Evolutionary conservation across 768 basidiomycete genomes (phyloP).

Genomic region (Tricholoma terreum): DNA sequence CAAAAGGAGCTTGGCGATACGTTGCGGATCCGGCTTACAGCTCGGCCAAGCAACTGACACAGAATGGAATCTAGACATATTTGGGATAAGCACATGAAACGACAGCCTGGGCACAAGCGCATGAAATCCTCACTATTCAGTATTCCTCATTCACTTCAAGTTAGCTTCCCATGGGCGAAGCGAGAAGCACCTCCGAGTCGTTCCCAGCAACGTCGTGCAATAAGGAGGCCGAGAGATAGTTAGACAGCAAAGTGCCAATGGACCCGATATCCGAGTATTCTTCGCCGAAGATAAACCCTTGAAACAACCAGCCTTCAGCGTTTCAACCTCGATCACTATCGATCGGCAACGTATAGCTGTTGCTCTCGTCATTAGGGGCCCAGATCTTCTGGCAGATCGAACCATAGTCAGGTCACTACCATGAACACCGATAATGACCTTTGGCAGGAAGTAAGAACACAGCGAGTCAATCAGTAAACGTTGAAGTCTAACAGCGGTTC

Average conservation of each 20-base stretch:
- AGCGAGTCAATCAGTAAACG: conserved; percentile 6
- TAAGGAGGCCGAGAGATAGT: background rate
- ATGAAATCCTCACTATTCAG: conserved; percentile 15
- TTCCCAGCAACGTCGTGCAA: conserved; percentile 68
- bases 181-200: conserved; percentile 42
- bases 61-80: conserved; percentile 45
- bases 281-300: conserved; percentile 40
- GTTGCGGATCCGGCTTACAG: background rate
- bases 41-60: conserved; percentile 25
- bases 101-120: conserved; percentile 4
- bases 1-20: no score
- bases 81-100: no score
- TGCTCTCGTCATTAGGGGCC: background rate
- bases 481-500: conserved; percentile 51
- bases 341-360: conserved; percentile 62
- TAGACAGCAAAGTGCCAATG: conserved; percentile 7
- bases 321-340: conserved; percentile 68
- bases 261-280: conserved; percentile 41
- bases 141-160: conserved; percentile 26
- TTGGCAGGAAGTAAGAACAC: conserved; percentile 5
- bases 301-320: conserved; percentile 40
- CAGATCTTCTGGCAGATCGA: conserved; percentile 2
- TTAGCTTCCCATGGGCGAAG: conserved; percentile 28
- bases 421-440: conserved; percentile 63
- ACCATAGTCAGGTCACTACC: conserved; percentile 64